These are phyloP conservation scores for Rhododendron williamsianum DNA, from an alignment of 148 eudicot genomes.

Conservation along the genomic window DNA sequence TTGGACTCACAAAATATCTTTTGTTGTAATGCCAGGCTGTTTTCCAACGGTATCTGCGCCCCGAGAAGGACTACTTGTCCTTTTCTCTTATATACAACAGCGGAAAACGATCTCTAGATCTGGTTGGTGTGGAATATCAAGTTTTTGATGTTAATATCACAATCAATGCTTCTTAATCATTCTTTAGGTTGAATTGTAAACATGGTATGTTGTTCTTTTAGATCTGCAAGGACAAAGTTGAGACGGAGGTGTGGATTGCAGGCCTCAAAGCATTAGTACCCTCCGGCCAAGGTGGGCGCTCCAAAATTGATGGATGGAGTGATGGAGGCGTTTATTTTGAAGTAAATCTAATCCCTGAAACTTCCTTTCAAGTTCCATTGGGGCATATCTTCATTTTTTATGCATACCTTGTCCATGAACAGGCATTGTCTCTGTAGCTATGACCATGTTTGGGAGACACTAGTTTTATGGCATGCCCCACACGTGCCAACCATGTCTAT, in stretches of 20 bases:
- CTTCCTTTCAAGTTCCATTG: not conserved
- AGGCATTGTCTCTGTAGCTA: not conserved
- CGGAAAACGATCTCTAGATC: slow-evolving; percentile 85
- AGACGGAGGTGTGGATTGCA: slow-evolving; percentile 94
- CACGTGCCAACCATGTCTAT: not conserved
- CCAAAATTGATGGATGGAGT: slow-evolving; percentile 93
- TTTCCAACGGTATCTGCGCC: slow-evolving; percentile 76
- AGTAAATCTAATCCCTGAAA: slow-evolving; percentile 31
- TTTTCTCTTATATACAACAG: slow-evolving; percentile 87
- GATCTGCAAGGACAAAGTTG: slow-evolving; percentile 98
- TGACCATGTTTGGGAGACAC: not conserved
- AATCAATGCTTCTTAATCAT: not conserved
- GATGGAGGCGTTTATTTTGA: slow-evolving; percentile 79
- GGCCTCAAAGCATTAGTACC: slow-evolving; percentile 79
- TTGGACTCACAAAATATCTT: not conserved
- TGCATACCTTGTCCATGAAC: not conserved
- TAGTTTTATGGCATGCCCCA: not conserved
- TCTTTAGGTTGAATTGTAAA: not conserved
- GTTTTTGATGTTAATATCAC: not conserved
- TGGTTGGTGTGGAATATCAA: slow-evolving; percentile 49
- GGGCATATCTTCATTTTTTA: not conserved
- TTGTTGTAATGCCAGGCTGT: slow-evolving; percentile 50
- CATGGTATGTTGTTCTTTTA: slow-evolving; percentile 19
- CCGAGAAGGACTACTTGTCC: slow-evolving; percentile 87
- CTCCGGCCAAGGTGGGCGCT: slow-evolving; percentile 81